Conservation (phyloP, 805 yeast species). For the Saccharomycopsis fodiens region DNA sequence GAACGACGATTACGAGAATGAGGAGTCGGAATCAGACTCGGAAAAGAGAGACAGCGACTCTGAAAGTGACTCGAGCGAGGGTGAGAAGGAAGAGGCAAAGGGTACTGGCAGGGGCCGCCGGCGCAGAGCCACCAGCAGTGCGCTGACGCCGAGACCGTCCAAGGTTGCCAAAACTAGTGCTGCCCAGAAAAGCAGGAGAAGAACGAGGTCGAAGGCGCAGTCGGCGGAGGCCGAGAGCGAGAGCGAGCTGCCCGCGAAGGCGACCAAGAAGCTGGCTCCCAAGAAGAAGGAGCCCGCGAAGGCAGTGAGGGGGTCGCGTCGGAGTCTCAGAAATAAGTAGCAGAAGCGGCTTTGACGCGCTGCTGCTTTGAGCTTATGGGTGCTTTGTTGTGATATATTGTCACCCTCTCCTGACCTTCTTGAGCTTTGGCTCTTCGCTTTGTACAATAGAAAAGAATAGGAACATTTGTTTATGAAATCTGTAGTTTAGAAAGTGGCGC, state of each 20-base stretch:
- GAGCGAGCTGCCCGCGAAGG: not conserved
- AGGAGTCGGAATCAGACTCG: not conserved
- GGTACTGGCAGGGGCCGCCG: not conserved
- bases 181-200: not conserved
- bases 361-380: too few species aligned
- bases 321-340: not conserved
- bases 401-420: too few species aligned
- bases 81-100: slow-evolving; percentile 2
- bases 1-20: slow-evolving; percentile 6
- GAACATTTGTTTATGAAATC: too few species aligned
- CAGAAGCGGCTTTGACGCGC: too few species aligned
- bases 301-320: not conserved
- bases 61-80: too few species aligned
- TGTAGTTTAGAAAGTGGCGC: too few species aligned
- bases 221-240: not conserved
- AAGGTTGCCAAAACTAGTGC: slow-evolving; percentile 1
- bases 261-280: not conserved
- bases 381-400: too few species aligned
- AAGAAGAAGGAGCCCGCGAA: not conserved
- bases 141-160: not conserved
- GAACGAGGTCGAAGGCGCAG: slow-evolving; percentile 4
- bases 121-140: slow-evolving; percentile 1
- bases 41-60: too few species aligned
- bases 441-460: too few species aligned
- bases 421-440: too few species aligned